Evolutionary conservation across 2,329 filamentous ascomycete genomes (phyloP), one percentile per base, ranked within the genome.

Genomic region (Paradendryphiella salina): DNA sequence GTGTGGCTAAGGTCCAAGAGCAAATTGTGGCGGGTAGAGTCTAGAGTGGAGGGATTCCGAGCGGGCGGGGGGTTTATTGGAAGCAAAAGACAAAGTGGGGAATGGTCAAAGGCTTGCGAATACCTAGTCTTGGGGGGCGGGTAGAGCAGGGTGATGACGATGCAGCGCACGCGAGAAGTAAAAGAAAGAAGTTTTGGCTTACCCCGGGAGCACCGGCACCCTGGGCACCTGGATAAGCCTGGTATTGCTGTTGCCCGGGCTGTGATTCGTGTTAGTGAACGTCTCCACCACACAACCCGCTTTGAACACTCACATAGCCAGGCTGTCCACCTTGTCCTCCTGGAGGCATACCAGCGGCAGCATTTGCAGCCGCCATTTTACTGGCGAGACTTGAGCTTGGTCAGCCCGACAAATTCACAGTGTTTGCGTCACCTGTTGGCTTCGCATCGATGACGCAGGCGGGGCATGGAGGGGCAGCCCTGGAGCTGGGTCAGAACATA

Each of bases 211-310:
- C 63, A 55, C 65, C 63, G 63, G 71, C 69, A 62, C 76, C 77
- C 57, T 75, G 77, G 66, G 79, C 82, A 56, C 77, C 77, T 61
- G 76, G 77, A 67, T 81, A 84, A 59, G 81, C 77, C 74, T 84
- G 80, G 72, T 84, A 84, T 64, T 77, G 75, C 54, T 70, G 73
- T 60, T 80, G 77, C 43, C 75, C 72, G 59, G 75, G 75, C 75
- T 77, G 46, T 36, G 45, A 26, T 47, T 9, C 35, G 43, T 51
- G 50, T 69, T 63, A 69, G 65, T 52, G 62, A 60, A 55, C 41
- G 41, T 26, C 52, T 47, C 51, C 48, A 46, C 23, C 23, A 46
- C 36, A 52, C 28, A 13, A 35, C 52, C 45, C 43, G 35, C 44
- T 36, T 13, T 33, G 31, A 10, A 46, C 17, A 81, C 82, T 79